Conservation (phyloP, 345 rosid species). For the Carallia brachiata region DNA sequence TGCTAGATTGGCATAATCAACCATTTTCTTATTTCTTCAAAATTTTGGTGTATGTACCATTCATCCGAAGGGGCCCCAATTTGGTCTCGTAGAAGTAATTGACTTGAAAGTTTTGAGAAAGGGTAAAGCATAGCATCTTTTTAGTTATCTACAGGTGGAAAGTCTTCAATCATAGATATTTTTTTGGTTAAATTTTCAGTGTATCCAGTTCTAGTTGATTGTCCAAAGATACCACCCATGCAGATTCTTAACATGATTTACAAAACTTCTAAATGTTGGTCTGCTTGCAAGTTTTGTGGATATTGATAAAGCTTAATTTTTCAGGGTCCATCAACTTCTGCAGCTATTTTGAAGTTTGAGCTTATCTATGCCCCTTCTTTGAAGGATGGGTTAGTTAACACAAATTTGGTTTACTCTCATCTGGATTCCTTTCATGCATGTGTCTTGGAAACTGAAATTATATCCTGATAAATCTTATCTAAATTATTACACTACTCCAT, state of each 20-base stretch:
- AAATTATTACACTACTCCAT: slow-evolving; percentile 4
- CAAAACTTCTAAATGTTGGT: neutral
- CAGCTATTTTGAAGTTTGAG: slow-evolving; percentile 86
- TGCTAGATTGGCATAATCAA: neutral
- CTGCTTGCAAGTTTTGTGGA: neutral
- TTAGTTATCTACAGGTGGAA: neutral
- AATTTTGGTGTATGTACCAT: neutral
- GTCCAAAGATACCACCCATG: too few species aligned
- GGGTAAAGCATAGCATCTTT: neutral
- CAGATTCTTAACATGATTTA: too few species aligned
- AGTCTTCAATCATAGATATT: neutral
- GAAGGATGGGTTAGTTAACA: slow-evolving; percentile 48
- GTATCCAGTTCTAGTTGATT: too few species aligned
- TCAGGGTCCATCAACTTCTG: slow-evolving; percentile 65
- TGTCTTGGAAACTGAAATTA: neutral
- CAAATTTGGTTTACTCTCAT: neutral
- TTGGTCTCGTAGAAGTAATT: neutral
- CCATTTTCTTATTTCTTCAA: neutral
- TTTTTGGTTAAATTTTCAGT: too few species aligned
- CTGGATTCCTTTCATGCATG: neutral
- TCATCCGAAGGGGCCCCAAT: neutral
- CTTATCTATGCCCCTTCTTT: slow-evolving; percentile 63
- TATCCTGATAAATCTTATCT: neutral
- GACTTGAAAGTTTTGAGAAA: neutral
- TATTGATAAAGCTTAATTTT: slow-evolving; percentile 10